Evolutionary conservation across 148 eudicot species (phyloP).

Genomic region (Silene uniflora): DNA sequence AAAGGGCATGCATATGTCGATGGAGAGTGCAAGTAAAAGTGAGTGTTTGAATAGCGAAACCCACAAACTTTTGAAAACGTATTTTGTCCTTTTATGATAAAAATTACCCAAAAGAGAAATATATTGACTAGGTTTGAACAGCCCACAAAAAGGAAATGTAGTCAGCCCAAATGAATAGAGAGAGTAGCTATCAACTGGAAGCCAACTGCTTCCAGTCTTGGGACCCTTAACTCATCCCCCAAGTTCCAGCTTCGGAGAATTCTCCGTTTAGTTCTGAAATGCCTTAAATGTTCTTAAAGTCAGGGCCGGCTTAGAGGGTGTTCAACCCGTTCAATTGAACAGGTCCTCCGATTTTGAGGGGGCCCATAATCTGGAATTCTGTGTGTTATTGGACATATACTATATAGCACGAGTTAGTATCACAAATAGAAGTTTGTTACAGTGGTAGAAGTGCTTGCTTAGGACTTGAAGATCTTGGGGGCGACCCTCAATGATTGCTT

Average conservation of each 20-base stretch:
- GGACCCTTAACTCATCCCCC: background rate
- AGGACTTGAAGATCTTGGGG: no score
- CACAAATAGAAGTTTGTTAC: no score
- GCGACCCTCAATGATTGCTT: no score
- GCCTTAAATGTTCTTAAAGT: background rate
- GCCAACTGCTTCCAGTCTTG: background rate
- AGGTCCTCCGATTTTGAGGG: no score
- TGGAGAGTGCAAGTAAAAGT: background rate
- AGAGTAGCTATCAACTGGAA: background rate
- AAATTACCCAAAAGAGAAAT: background rate
- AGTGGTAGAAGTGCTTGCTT: no score
- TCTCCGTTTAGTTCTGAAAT: background rate
- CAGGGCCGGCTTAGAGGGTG: no score
- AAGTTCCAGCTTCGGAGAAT: background rate
- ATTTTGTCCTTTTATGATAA: no score
- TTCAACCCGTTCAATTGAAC: no score
- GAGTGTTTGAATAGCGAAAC: background rate
- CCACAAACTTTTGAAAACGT: background rate
- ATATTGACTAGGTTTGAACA: background rate
- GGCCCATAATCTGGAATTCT: no score
- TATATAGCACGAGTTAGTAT: no score
- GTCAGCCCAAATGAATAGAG: background rate
- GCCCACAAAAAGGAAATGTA: background rate
- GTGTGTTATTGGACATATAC: no score
- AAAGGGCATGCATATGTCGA: background rate